Evolutionary conservation across 768 basidiomycete genomes (phyloP).

Genomic region (Pleurotus salmoneostramineus): DNA sequence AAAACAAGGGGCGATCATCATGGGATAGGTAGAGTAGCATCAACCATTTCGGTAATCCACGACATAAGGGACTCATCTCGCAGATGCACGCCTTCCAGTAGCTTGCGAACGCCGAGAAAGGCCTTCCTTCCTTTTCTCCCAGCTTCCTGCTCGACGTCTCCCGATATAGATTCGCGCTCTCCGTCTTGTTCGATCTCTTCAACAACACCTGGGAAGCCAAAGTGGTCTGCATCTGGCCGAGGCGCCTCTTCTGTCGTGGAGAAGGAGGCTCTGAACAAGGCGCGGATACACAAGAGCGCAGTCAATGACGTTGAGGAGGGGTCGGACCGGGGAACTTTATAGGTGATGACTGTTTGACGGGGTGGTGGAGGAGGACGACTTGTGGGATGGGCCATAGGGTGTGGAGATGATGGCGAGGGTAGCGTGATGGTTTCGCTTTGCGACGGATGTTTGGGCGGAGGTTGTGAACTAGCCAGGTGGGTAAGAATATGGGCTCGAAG

Average conservation of each 20-base stretch:
- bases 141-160: conserved; percentile 57
- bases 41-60: conserved; percentile 25
- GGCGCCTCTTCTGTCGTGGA: conserved; percentile 65
- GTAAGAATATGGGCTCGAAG: conserved; percentile 73
- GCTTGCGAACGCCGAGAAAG: conserved; percentile 55
- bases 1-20: background rate
- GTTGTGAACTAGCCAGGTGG: conserved; percentile 63
- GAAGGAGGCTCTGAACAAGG: conserved; percentile 79
- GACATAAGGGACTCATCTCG: conserved; percentile 51
- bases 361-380: conserved; percentile 67
- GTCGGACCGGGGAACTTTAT: conserved; percentile 54
- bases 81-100: conserved; percentile 64
- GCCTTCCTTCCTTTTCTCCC: conserved; percentile 69
- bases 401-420: conserved; percentile 47
- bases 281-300: conserved; percentile 77
- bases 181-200: conserved; percentile 66
- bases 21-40: conserved; percentile 5
- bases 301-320: conserved; percentile 75
- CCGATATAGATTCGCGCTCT: conserved; percentile 37
- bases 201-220: conserved; percentile 83
- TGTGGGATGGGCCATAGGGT: conserved; percentile 63
- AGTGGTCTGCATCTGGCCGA: conserved; percentile 77
- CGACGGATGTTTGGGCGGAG: conserved; percentile 54
- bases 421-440: conserved; percentile 75
- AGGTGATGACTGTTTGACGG: conserved; percentile 57